Conservation (phyloP, 441 rosid genomes). For the Erodium texanum region DNA sequence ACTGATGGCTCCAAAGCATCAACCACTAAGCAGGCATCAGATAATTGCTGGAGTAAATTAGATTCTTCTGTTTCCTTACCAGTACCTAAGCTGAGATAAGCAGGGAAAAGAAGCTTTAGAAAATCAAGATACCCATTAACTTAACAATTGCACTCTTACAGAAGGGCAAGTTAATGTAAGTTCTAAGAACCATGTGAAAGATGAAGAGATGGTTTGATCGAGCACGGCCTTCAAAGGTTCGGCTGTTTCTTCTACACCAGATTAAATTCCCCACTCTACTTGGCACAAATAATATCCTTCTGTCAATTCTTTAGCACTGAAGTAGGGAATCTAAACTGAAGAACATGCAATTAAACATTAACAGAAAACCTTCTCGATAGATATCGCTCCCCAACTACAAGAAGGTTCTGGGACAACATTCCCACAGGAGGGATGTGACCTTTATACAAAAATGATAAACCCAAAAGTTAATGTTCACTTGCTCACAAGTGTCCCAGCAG, state of each 20-base stretch:
- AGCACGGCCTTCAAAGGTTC: background rate
- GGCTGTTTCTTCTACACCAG: background rate
- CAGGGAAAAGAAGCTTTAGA: conserved; percentile 13
- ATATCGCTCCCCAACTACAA: background rate
- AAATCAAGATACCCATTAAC: conserved; percentile 2
- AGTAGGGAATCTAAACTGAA: background rate
- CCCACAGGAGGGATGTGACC: background rate
- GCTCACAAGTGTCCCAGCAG: background rate
- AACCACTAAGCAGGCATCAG: conserved; percentile 97
- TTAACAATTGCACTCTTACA: conserved; percentile 1
- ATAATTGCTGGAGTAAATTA: conserved; percentile 79
- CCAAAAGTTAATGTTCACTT: background rate
- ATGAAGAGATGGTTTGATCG: background rate
- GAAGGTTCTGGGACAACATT: background rate
- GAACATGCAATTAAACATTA: background rate
- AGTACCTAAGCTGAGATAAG: conserved; percentile 86
- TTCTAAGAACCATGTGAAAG: background rate
- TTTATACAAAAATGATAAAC: background rate
- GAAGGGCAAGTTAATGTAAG: background rate
- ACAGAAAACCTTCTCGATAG: background rate
- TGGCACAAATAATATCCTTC: background rate
- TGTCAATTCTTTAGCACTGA: background rate
- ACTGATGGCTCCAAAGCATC: conserved; percentile 98
- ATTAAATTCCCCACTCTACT: too few species aligned
- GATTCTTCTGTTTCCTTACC: conserved; percentile 93